A percentile compares a stretch with the other conserved stretches of the same genome.
Conservation (phyloP, 306 rosid species). For the Gastrolobium bilobum region DNA sequence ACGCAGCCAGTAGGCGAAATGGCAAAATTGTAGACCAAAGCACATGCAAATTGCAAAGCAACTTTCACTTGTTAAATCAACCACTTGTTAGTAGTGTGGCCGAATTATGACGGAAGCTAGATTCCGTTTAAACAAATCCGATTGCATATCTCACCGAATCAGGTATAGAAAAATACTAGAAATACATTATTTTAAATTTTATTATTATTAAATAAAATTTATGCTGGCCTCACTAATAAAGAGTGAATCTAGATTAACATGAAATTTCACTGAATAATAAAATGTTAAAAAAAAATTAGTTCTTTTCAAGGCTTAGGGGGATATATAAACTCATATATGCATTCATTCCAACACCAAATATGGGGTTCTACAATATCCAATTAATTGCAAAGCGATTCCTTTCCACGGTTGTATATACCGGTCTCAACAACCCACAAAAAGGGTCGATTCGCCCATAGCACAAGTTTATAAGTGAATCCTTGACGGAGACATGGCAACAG, state of each 20-base stretch:
- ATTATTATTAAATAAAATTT: too few species aligned
- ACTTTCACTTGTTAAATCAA: constrained; percentile 23
- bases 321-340: too few species aligned
- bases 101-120: not conserved
- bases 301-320: too few species aligned
- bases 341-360: too few species aligned
- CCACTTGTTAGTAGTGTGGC: not conserved
- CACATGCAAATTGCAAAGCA: not conserved
- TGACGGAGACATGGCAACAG: constrained; percentile 15
- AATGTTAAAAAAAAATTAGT: too few species aligned
- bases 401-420: not conserved
- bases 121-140: not conserved
- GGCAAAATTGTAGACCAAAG: not conserved
- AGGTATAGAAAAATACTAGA: not conserved
- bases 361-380: too few species aligned
- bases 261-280: too few species aligned
- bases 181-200: too few species aligned
- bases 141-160: constrained; percentile 4
- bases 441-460: not conserved
- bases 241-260: too few species aligned
- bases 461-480: constrained; percentile 16
- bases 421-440: not conserved
- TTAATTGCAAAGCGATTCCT: too few species aligned
- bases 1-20: not conserved
- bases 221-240: too few species aligned